phyloP scores from a whole-genome alignment of 306 rosid genomes.

The Purshia tridentata region DNA sequence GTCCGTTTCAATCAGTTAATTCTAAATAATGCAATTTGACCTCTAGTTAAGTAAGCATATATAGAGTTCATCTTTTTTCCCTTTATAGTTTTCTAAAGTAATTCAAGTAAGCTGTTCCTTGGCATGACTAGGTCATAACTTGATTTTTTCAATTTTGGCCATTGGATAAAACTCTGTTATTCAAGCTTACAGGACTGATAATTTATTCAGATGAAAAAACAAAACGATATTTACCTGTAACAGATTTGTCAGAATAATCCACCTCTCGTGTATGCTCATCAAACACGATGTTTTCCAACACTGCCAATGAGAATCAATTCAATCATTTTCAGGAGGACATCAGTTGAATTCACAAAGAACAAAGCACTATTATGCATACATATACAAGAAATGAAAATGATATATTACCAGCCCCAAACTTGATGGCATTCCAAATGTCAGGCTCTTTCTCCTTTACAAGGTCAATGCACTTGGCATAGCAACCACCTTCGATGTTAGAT shows the following conservation, averaged over 20 bases:
- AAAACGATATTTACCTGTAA: conserved; percentile 55
- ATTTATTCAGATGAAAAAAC: neutral
- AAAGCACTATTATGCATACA: neutral
- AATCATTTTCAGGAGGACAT: neutral
- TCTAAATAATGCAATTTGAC: neutral
- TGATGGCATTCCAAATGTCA: conserved; percentile 60
- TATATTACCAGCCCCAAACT: conserved; percentile 53
- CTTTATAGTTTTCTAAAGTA: neutral
- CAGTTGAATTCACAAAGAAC: neutral
- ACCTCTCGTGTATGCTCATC: conserved; percentile 83
- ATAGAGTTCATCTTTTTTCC: too few relatives aligned
- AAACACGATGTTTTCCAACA: conserved; percentile 84
- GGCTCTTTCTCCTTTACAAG: conserved; percentile 55
- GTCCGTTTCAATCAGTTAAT: neutral
- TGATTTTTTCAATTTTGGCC: neutral
- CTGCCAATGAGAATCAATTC: conserved; percentile 33
- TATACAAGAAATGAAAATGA: neutral
- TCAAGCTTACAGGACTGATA: neutral
- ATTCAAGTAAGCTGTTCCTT: neutral
- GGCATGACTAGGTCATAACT: neutral
- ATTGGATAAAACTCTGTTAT: neutral
- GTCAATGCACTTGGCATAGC: conserved; percentile 57
- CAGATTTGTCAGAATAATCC: conserved; percentile 76
- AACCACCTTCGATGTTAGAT: conserved; percentile 60
- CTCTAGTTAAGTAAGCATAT: too few relatives aligned